These are phyloP conservation scores for Exophiala sideris DNA, from an alignment of 2,329 filamentous ascomycete genomes.

Conservation along the genomic window DNA sequence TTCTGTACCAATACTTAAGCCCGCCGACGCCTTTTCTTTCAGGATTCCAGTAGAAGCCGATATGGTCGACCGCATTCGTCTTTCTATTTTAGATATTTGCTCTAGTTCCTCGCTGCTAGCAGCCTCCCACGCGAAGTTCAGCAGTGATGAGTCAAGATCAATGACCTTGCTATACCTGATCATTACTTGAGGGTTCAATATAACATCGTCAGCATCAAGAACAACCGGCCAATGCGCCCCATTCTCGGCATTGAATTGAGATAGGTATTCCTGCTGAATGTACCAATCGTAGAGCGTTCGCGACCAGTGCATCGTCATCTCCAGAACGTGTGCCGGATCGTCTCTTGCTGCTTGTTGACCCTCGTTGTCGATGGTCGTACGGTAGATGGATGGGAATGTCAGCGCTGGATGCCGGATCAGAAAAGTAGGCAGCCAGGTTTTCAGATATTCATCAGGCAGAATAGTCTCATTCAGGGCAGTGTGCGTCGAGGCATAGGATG, in stretches of 20 bases:
- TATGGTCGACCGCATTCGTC: constrained; percentile 32
- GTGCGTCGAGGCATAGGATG: constrained; percentile 20
- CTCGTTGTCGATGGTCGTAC: constrained; percentile 30
- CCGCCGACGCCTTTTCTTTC: constrained; percentile 31
- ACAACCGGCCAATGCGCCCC: constrained; percentile 29
- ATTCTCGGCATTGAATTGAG: not conserved
- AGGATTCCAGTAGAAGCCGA: constrained; percentile 34
- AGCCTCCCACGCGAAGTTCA: constrained; percentile 35
- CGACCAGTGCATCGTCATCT: constrained; percentile 34
- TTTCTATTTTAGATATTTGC: constrained; percentile 9
- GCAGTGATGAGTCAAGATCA: constrained; percentile 33
- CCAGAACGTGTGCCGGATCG: constrained; percentile 22
- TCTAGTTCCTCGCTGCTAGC: constrained; percentile 16
- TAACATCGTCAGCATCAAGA: constrained; percentile 40
- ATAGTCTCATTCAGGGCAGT: constrained; percentile 34
- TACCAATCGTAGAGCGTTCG: constrained; percentile 38
- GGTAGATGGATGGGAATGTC: constrained; percentile 38
- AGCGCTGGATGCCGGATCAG: constrained; percentile 42
- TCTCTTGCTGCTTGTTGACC: constrained; percentile 15
- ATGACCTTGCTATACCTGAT: constrained; percentile 30
- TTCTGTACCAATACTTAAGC: constrained; percentile 36
- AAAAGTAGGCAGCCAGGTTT: constrained; percentile 34
- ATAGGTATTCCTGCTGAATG: constrained; percentile 23
- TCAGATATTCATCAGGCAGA: constrained; percentile 37
- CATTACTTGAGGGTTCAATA: constrained; percentile 34